Evolutionary conservation across 2,329 filamentous ascomycete genomes (phyloP), one percentile per base, ranked within the genome.

Genomic region (Didymella exigua): DNA sequence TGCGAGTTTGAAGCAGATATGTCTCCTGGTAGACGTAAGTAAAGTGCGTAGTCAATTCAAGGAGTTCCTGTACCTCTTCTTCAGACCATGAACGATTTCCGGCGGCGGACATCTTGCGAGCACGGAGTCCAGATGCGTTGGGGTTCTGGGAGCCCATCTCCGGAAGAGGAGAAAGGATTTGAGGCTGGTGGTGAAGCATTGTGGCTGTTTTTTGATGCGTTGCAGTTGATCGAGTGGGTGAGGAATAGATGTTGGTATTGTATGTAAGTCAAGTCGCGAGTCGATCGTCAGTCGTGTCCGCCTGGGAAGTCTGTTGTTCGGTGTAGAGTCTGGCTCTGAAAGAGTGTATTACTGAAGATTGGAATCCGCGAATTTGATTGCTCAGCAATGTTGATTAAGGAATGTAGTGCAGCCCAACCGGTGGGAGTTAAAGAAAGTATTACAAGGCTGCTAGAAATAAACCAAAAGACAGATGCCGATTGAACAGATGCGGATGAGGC

Each of bases 41-140:
- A 5, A n/a, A 7, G 19, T 26, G 3, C 9, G 21, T n/a, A 9
- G 2, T 34, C 11, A 2, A 5, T 10, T 7, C 21, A 10, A 18
- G 11, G 0, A 34, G 18, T 18, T 0, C 7, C 31, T 82, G 66
- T 81, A 91, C 89, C 86, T 93, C 90, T 75, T 92, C 89, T 73
- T 93, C 90, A 60, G 89, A 92, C 90, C 90, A 93, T 53, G 89
- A 89, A 74, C 90, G 83, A 66, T 89, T 89, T 63, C 89, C 89
- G 61, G 89, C 88, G 45, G 88, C 89, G 56, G 88, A 83, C 59
- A 83, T 77, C 78, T 89, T 90, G 58, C 87, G 83, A 71, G 82
- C 85, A 77, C 90, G 89, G 78, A 70, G 87, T 78, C 49, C 84
- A 81, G 72, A 70, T 23, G 59, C 37, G 52, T 67, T 63, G 13